phyloP scores from a whole-genome alignment of 2,329 filamentous ascomycete genomes.

The Colletotrichum filicis region DNA sequence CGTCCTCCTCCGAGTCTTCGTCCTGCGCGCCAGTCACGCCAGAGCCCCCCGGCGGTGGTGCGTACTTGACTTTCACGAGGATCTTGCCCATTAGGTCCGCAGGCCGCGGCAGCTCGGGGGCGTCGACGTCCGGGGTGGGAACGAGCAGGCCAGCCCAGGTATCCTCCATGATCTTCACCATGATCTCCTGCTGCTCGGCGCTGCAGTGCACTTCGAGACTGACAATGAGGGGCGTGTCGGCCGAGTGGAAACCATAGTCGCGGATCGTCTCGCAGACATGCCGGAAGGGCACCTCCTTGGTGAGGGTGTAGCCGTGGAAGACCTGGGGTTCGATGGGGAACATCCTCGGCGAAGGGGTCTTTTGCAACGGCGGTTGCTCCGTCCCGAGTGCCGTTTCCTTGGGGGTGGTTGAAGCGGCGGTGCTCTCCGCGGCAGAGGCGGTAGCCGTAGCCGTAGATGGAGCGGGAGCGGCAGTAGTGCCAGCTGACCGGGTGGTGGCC shows the following conservation, averaged over 20 bases:
- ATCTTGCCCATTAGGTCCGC: slow-evolving; percentile 81
- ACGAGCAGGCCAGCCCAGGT: slow-evolving; percentile 82
- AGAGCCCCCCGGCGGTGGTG: slow-evolving; percentile 52
- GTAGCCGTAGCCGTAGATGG: too few relatives aligned
- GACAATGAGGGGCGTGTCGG: slow-evolving; percentile 88
- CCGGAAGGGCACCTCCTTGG: slow-evolving; percentile 87
- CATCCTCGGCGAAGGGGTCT: slow-evolving; percentile 37
- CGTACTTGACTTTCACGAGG: slow-evolving; percentile 83
- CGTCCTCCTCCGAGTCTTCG: slow-evolving; percentile 49
- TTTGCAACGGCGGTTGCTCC: slow-evolving; percentile 9
- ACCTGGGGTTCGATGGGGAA: slow-evolving; percentile 76
- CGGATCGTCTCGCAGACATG: slow-evolving; percentile 85
- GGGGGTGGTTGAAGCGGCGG: neutral
- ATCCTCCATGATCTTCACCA: slow-evolving; percentile 92
- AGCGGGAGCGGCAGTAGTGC: too few relatives aligned
- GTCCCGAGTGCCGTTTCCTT: neutral
- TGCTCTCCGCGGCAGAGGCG: too few relatives aligned
- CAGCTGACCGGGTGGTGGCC: neutral
- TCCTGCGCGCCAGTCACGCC: slow-evolving; percentile 44
- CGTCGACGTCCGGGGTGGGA: slow-evolving; percentile 59
- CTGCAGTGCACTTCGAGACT: slow-evolving; percentile 92
- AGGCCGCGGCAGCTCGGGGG: slow-evolving; percentile 71
- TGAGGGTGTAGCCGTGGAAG: slow-evolving; percentile 89
- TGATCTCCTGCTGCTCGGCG: slow-evolving; percentile 83
- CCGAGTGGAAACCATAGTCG: slow-evolving; percentile 79